These are phyloP conservation scores for Suhomyces chickasaworum DNA, from an alignment of 1,139 yeast genomes.

Conservation along the genomic window DNA sequence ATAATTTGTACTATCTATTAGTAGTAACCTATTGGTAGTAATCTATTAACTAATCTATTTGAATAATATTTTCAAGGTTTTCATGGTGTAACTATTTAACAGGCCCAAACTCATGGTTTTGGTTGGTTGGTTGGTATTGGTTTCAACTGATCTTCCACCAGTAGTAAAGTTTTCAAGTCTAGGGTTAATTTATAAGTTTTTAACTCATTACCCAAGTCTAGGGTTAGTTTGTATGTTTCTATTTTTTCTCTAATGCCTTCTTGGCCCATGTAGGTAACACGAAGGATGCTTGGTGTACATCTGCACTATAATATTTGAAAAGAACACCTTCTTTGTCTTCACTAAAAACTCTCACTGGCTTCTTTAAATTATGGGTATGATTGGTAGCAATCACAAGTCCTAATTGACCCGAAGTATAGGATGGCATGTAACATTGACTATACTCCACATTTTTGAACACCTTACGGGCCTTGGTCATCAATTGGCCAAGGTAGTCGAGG, in stretches of 20 bases:
- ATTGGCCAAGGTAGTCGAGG: slow-evolving; percentile 60
- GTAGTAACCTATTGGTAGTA: too few species aligned
- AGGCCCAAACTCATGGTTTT: too few species aligned
- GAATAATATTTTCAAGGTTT: too few species aligned
- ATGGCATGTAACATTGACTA: slow-evolving; percentile 88
- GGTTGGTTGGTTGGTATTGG: too few species aligned
- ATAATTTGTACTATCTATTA: too few species aligned
- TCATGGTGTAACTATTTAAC: too few species aligned
- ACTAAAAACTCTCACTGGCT: slow-evolving; percentile 54
- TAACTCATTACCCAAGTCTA: too few species aligned
- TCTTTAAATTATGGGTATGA: slow-evolving; percentile 52
- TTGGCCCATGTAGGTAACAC: slow-evolving; percentile 88
- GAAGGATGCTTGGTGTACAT: slow-evolving; percentile 77
- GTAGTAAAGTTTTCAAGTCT: too few species aligned
- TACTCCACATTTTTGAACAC: slow-evolving; percentile 84
- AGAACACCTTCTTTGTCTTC: slow-evolving; percentile 50
- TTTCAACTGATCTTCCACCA: too few species aligned
- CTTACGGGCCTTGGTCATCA: slow-evolving; percentile 58
- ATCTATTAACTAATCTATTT: too few species aligned
- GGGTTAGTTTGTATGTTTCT: too few species aligned
- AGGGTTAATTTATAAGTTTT: too few species aligned
- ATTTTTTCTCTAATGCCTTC: slow-evolving; percentile 23
- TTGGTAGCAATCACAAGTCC: slow-evolving; percentile 85
- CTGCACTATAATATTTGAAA: slow-evolving; percentile 72
- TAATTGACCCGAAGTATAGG: slow-evolving; percentile 94